Percentiles rank a stretch among this genome's conserved stretches.
phyloP scores from a whole-genome alignment of 208 protist genomes.

The Polymyxa betae region DNA sequence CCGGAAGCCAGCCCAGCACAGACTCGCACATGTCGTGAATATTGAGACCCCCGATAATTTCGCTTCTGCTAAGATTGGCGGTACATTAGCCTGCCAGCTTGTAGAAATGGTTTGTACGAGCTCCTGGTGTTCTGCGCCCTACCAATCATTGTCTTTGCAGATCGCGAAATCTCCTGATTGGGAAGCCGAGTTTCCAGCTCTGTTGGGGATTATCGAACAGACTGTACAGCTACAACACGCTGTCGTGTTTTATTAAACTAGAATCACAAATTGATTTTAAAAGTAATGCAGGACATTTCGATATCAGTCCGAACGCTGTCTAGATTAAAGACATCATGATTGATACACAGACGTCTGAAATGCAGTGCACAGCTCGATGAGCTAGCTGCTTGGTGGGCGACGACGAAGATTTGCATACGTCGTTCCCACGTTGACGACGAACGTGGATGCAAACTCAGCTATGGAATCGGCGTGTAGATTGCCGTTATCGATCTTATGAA shows the following conservation, averaged over 20 bases:
- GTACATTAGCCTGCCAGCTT: background rate
- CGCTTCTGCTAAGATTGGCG: slow-evolving; percentile 29
- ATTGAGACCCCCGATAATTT: slow-evolving; percentile 39
- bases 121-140: background rate
- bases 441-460: slow-evolving; percentile 7
- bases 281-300: too few relatives aligned
- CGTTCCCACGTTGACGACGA: slow-evolving; percentile 35
- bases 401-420: slow-evolving; percentile 32
- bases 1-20: background rate
- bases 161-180: slow-evolving; percentile 28
- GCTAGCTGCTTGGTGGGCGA: too few relatives aligned
- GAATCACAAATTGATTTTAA: background rate
- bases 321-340: too few relatives aligned
- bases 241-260: slow-evolving; percentile 22
- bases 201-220: background rate
- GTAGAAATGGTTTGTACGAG: background rate
- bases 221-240: background rate
- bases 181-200: background rate
- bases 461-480: background rate
- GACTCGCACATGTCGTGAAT: background rate
- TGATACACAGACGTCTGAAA: too few relatives aligned
- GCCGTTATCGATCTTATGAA: background rate
- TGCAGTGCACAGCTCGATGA: too few relatives aligned
- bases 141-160: background rate
- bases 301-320: too few relatives aligned